Evolutionary conservation across 345 rosid genomes (phyloP), one percentile per base, ranked within the genome.

Genomic region (Linum tenue): DNA sequence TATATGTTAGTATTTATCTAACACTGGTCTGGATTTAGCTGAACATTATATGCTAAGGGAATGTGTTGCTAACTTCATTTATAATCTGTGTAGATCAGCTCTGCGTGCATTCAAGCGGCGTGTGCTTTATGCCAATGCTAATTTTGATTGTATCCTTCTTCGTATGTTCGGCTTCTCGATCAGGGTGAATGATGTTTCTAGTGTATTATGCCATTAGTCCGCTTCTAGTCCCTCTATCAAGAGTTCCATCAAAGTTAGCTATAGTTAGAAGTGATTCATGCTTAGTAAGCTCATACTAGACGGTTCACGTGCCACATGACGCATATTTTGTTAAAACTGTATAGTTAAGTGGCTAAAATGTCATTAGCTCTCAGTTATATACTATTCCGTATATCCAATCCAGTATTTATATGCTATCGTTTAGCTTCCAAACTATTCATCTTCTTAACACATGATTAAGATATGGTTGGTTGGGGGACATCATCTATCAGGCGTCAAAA

Each of bases 401-500:
- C 12, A 7, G 7, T 44, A 44, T 44, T 41, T 4, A 4, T 44
- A 8, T 44, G 10, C 12, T 44, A 14, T 44, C 12, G 12, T 44
- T 69, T 58, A 48, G 56, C 56, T 66, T 75, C 63, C 65, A 22
- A 64, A 50, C 37, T 63, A 7, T 56, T 60, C 44, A 38, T 62
- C 70, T 50, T 66, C 86, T 87, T 85, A 44, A 89, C 83, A 68
- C 37, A 22, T 42, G 43, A 62, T 15, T 61, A 67, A 89, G 98
- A 90, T 73, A 76, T 89, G 70, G 98, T 89, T 79, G 96, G 98
- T 57, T 92, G 96, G 96, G 80, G 96, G 70, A 92, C 98, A 65
- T 89, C 98, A 63, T 91, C 98, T 59, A 91, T 91, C 59, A 80
- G 90, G 61, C 89, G 92, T 70, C 89, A 83, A 68, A 69, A 77